These are phyloP conservation scores for Xylariaceae sp. DNA, from an alignment of 2,329 filamentous ascomycete species.

Conservation along the genomic window DNA sequence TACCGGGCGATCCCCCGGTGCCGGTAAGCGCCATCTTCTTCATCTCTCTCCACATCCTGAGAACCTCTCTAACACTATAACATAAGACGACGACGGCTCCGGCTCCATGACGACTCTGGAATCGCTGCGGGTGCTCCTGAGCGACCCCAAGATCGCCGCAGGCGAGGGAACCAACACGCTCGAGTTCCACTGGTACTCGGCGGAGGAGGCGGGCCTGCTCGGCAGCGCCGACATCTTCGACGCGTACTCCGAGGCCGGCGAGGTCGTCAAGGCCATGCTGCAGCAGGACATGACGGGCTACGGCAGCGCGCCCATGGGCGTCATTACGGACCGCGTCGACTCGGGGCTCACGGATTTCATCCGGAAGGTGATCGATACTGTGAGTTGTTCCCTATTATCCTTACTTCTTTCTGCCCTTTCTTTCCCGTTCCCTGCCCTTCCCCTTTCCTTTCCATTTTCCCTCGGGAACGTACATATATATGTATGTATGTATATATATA, in stretches of 20 bases:
- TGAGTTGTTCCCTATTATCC: constrained; percentile 20
- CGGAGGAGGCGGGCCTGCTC: constrained; percentile 78
- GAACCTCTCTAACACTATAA: not conserved
- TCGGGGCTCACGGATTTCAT: constrained; percentile 41
- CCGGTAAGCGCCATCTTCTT: constrained; percentile 27
- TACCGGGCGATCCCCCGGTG: constrained; percentile 72
- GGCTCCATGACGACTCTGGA: constrained; percentile 81
- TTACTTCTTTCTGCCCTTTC: no score
- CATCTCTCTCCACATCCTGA: not conserved
- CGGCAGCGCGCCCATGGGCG: constrained; percentile 38
- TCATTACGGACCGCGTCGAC: constrained; percentile 46
- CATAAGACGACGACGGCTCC: constrained; percentile 72
- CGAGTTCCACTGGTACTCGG: constrained; percentile 87
- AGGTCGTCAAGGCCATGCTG: constrained; percentile 45
- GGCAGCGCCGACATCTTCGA: constrained; percentile 63
- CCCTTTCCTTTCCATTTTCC: not conserved
- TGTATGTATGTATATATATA: no score
- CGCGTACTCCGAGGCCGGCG: constrained; percentile 38
- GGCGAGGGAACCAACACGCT: constrained; percentile 72
- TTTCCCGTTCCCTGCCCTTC: no score
- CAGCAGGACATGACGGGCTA: constrained; percentile 51
- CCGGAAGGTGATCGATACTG: constrained; percentile 40
- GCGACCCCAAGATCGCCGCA: constrained; percentile 61
- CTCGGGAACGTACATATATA: not conserved
- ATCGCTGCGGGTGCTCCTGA: constrained; percentile 71